Evolutionary conservation across 176 grass and related monocot species (phyloP), one percentile per base, ranked within the genome.

Genomic region (Pontederia paniculata): DNA sequence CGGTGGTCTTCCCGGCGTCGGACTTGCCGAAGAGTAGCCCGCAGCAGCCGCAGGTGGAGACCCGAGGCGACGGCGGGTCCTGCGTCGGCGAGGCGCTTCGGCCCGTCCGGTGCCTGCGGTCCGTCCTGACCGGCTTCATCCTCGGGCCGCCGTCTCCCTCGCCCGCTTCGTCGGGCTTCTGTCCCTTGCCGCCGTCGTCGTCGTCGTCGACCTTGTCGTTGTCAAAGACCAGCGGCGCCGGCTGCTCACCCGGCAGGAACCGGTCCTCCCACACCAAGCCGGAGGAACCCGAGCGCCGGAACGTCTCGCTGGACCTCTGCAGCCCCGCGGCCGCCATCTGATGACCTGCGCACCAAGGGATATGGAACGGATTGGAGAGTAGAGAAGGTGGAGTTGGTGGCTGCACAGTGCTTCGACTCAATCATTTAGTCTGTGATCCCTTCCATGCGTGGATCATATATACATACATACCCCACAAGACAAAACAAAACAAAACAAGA

Each of bases 261-360:
- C 83, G 73, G 17, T 84, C 71, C 73, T 94, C 84, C 88, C 88
- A 94, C 74, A 94, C 80, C 66, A 78, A 47, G 6, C 88, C 88
- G 22, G 88, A 94, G 18, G 83, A 94, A 23, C 88, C 88, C 12
- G 83, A 88, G 74, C 88, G 78, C 74, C 88, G 80, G 70, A 84
- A 94, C 63, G 88, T 94, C 71, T 83, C 83, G 67, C 64, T 88
- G 11, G 88, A 94, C 12, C 88, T 71, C 78, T 88, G 88, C 73
- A 94, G 66, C 22, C 71, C 83, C n/a, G 77, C 88, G 28, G 28
- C 1, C 28, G 28, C 28, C 28, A 37, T 37, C 28, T 37, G n/a
- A n/a, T n/a, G n/a, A n/a, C n/a, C 7, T 37, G 28, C 28, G 28
- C 5, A 37, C 5, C 7, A 37, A 37, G 5, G n/a, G n/a, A n/a